phyloP scores from a whole-genome alignment of 2,329 filamentous ascomycete species.

The Dothideomycetidae sp. region DNA sequence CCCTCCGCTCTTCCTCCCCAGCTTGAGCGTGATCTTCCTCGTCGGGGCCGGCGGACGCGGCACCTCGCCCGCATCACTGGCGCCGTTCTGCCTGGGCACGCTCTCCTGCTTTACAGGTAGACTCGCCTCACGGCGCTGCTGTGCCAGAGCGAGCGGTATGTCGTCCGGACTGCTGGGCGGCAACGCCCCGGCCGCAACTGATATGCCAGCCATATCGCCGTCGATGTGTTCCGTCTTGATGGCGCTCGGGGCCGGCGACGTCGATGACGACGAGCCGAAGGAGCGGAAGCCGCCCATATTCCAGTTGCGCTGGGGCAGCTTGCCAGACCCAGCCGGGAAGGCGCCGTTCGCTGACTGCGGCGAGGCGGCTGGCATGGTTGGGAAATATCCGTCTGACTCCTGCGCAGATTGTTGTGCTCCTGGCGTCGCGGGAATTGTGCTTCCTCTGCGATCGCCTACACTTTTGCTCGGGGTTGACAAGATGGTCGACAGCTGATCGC shows the following conservation, averaged over 20 bases:
- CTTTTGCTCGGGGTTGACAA: neutral
- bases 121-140: slow-evolving; percentile 1
- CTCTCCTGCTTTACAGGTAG: slow-evolving; percentile 2
- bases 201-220: too few species aligned
- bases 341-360: slow-evolving; percentile 9
- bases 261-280: slow-evolving; percentile 11
- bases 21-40: slow-evolving; percentile 12
- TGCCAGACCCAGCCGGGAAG: slow-evolving; percentile 1
- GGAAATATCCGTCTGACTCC: slow-evolving; percentile 4
- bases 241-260: neutral
- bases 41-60: slow-evolving; percentile 1
- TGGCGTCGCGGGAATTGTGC: neutral
- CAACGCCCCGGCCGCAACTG: neutral
- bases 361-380: neutral
- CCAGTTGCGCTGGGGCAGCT: slow-evolving; percentile 11
- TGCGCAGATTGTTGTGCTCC: slow-evolving; percentile 1
- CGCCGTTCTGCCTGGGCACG: neutral
- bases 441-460: slow-evolving; percentile 1
- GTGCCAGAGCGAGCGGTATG: neutral
- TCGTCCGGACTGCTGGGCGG: slow-evolving; percentile 10
- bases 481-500: neutral
- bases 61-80: slow-evolving; percentile 3
- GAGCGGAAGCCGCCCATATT: slow-evolving; percentile 18
- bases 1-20: slow-evolving; percentile 7
- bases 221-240: neutral